Evolutionary conservation across 495 filamentous ascomycete genomes (phyloP), one percentile per base, ranked within the genome.

Genomic region (Penicillium ucsense): DNA sequence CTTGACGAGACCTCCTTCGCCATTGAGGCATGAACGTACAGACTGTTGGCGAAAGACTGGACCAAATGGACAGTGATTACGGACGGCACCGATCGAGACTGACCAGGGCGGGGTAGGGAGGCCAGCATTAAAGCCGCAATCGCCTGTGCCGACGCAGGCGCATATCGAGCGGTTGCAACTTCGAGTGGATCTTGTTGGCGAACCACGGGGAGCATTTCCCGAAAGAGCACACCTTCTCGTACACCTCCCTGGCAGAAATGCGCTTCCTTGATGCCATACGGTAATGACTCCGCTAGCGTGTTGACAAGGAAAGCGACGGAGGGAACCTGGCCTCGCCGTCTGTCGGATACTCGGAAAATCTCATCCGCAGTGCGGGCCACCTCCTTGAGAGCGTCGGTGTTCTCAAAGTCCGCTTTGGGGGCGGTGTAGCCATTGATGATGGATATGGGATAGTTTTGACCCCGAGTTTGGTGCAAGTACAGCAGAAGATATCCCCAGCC

Each of bases 221-320:
- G 58, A 64, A 84, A 89, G 29, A 94, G 63, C 2, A 82, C 76
- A 0, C 90, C 90, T 62, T 95, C 90, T 29, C 89, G 76, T 39
- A 94, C 88, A 7, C 90, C 90, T 3, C 80, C 90, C 54, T 88
- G 81, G 56, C 87, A 91, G 66, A 95, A 96, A 9, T 80, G 78
- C 3, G 87, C 86, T 27, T 81, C 74, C 41, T 74, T 76, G 52
- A 95, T 87, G 12, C 66, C 68, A 41, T 64, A 40, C 3, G 87
- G 85, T 8, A 94, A 67, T 2, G 84, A 79, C 8, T 77, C 71
- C 9, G 81, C 70, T 6, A 96, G 70, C 3, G 81, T 81, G 11
- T 84, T 78, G 5, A 96, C 79, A 4, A 95, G 73, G 28, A 88
- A 80, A 0, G 81, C 80, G 29, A 95, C 87, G 30, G 90, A 89